phyloP scores from a whole-genome alignment of 2,329 filamentous ascomycete genomes.

The Botrytis cinerea region DNA sequence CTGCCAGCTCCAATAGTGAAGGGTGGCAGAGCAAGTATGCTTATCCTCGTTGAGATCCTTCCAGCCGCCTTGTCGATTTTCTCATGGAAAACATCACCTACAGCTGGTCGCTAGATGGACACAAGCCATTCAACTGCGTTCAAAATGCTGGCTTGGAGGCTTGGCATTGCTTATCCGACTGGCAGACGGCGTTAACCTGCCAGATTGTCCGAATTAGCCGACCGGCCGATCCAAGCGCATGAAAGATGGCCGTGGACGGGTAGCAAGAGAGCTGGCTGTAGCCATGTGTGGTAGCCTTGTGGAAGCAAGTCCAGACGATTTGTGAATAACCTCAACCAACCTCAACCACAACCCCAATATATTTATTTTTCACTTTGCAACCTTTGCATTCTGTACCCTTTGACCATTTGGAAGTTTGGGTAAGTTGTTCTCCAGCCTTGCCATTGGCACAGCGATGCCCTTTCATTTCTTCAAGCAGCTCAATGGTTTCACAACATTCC shows the following conservation, averaged over 20 bases:
- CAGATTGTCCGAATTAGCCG: not conserved
- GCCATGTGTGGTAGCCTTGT: constrained; percentile 6
- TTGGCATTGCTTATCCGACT: constrained; percentile 4
- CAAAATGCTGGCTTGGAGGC: not conserved
- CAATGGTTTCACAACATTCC: not conserved
- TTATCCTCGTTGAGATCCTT: not conserved
- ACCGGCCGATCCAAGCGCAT: not conserved
- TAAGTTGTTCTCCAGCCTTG: not conserved
- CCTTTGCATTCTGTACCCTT: not conserved
- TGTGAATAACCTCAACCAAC: constrained; percentile 11
- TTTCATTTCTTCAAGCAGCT: not conserved
- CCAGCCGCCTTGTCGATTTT: not conserved
- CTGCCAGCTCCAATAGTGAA: not conserved
- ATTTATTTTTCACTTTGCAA: not conserved
- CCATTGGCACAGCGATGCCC: not conserved
- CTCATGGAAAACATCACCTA: not conserved
- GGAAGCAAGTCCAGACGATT: not conserved
- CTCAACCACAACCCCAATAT: not conserved
- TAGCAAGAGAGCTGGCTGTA: constrained; percentile 6
- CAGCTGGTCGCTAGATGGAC: too few relatives aligned
- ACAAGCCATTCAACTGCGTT: not conserved
- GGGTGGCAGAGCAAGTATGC: not conserved
- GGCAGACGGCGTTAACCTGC: not conserved
- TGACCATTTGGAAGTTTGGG: not conserved
- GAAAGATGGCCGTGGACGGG: not conserved